Base-by-base conservation (phyloP, 768 basidiomycete species). In the Zangia roseola region DNA sequence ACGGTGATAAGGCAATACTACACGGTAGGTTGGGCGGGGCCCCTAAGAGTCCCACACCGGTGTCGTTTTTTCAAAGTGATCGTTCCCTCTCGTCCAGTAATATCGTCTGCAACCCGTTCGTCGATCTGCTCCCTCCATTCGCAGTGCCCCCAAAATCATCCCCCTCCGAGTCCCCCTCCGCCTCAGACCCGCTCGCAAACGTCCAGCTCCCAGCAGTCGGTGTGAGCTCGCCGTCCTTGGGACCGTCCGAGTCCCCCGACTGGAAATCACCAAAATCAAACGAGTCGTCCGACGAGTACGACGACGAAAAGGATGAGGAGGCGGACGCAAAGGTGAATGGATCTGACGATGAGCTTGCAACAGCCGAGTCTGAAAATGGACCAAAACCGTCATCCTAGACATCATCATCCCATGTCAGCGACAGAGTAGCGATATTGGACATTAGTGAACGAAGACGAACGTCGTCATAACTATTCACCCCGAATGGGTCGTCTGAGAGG, bases 231-330 rank as follows among this genome's bases (percentile, higher is more conserved):
- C 76, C 75, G 17, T 74, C 73, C 42, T 45, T 65, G 13, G 48
- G 45, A 5, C 45, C 53, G 13, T 68, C 58, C 1, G 55, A 50
- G 19, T 57, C 60, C 2, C 74, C 78, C 44, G 72, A 74, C 57
- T 88, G 88, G 59, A 91, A 91, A 54, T 91, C 89, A 14, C 87
- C 87, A 59, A 91, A 90, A 46, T 85, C 82, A 55, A 89, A 91
- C 9, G 86, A 79, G 5, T 78, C 74, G 40, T 88, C 88, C 28
- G 86, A 85, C 0, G 83, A 79, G 50, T 81, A 78, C 3, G 79
- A 75, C 1, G 79, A 77, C 5, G 74, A 70, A 54, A 81, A 80
- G 0, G 58, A 62, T 2, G 76, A 58, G 2, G 72, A 63, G 3
- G 72, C 50, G 2, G 72, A 63, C 3, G 72, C 50, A 46, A 75